Conservation (phyloP, 2,329 filamentous ascomycete species). For the Penicillium sp. region DNA sequence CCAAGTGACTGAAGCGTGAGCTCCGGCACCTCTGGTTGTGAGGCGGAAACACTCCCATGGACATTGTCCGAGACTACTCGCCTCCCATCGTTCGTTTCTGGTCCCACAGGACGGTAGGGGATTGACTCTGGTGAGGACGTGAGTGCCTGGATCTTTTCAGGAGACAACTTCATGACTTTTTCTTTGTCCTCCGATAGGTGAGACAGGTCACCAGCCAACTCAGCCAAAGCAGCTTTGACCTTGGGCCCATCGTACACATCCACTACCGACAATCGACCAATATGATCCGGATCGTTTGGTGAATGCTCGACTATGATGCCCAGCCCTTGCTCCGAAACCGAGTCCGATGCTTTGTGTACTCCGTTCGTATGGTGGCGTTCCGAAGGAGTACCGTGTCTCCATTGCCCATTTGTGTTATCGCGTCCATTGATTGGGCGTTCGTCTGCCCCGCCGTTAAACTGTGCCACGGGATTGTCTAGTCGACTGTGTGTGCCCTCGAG, state of each 20-base stretch:
- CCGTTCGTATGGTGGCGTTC: not conserved
- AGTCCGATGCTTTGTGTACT: not conserved
- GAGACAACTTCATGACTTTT: constrained; percentile 52
- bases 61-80: constrained; percentile 22
- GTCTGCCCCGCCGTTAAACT: constrained; percentile 1
- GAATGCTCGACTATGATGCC: constrained; percentile 19
- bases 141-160: constrained; percentile 54
- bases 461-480: not conserved
- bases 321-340: constrained; percentile 14
- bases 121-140: constrained; percentile 54
- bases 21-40: constrained; percentile 13
- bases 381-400: not conserved
- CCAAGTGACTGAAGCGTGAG: constrained; percentile 22
- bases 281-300: constrained; percentile 6
- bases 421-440: not conserved
- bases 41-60: constrained; percentile 2
- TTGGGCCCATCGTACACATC: constrained; percentile 30
- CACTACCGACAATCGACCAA: constrained; percentile 23
- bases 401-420: not conserved
- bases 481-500: not conserved
- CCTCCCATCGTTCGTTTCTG: constrained; percentile 19
- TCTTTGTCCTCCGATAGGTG: constrained; percentile 30
- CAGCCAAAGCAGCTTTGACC: constrained; percentile 21
- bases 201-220: constrained; percentile 23
- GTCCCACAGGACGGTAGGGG: constrained; percentile 44